Evolutionary conservation across 2,329 filamentous ascomycete genomes (phyloP).

Genomic region (Clarireedia paspali): DNA sequence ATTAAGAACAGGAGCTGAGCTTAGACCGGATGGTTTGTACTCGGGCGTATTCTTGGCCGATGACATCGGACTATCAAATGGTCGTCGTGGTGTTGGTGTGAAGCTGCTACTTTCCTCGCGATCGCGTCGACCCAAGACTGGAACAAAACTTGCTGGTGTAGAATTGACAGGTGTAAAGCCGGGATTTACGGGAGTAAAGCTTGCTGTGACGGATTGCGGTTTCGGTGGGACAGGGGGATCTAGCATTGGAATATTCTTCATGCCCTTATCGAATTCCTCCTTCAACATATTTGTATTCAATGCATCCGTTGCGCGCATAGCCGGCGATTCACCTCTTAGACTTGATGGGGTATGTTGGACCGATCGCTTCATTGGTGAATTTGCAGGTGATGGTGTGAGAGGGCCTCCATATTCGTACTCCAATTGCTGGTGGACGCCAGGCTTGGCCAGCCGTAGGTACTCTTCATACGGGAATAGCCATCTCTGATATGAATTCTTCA

Average conservation of each 20-base stretch:
- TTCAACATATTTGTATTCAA: constrained; percentile 46
- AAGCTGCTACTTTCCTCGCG: constrained; percentile 46
- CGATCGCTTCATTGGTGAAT: constrained; percentile 66
- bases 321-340: constrained; percentile 58
- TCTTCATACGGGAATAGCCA: constrained; percentile 98
- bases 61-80: constrained; percentile 54
- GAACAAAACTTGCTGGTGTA: not conserved
- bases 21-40: constrained; percentile 46
- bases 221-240: constrained; percentile 24
- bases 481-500: constrained; percentile 96
- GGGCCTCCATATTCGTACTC: constrained; percentile 91
- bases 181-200: constrained; percentile 36
- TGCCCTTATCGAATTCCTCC: constrained; percentile 28
- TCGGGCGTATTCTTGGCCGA: constrained; percentile 60
- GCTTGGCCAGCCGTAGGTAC: constrained; percentile 83
- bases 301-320: constrained; percentile 47
- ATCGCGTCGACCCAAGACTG: constrained; percentile 37
- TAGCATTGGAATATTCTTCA: constrained; percentile 29
- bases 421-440: constrained; percentile 91
- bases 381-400: constrained; percentile 67
- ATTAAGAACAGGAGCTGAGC: constrained; percentile 44
- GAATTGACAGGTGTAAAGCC: constrained; percentile 48
- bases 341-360: constrained; percentile 51
- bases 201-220: constrained; percentile 20
- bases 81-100: constrained; percentile 39